These are phyloP conservation scores for Colletotrichum cuscutae DNA, from an alignment of 2,329 filamentous ascomycete species.

Conservation along the genomic window DNA sequence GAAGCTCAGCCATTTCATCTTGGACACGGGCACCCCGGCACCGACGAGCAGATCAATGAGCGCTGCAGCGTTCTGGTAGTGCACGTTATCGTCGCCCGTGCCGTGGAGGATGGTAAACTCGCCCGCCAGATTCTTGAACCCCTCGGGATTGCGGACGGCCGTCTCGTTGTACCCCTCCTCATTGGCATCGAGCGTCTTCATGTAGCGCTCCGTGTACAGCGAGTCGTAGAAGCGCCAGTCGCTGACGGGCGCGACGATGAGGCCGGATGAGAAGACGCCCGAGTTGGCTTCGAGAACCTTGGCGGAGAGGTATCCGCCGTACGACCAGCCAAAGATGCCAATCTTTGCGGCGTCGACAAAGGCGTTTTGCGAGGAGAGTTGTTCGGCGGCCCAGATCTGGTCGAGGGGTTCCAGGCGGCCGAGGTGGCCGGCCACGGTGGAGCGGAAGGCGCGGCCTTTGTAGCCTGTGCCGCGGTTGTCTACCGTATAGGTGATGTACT, in stretches of 20 bases:
- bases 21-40: constrained; percentile 66
- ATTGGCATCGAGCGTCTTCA: constrained; percentile 71
- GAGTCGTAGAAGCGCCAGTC: constrained; percentile 79
- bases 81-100: constrained; percentile 77
- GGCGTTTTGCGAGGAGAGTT: constrained; percentile 58
- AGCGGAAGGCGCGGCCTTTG: constrained; percentile 72
- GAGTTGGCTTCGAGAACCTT: constrained; percentile 74
- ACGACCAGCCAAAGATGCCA: constrained; percentile 77
- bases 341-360: constrained; percentile 70
- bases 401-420: constrained; percentile 73
- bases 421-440: constrained; percentile 66
- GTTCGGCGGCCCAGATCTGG: constrained; percentile 73
- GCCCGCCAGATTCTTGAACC: constrained; percentile 72
- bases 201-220: constrained; percentile 79
- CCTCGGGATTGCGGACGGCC: constrained; percentile 65
- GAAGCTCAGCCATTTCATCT: constrained; percentile 72
- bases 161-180: constrained; percentile 68
- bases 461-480: constrained; percentile 75
- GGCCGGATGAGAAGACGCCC: constrained; percentile 68
- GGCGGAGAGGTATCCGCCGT: constrained; percentile 72
- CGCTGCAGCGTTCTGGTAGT: constrained; percentile 74
- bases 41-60: constrained; percentile 71
- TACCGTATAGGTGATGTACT: constrained; percentile 74
- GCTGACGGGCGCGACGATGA: constrained; percentile 73
- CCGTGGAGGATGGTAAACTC: constrained; percentile 73